Conservation (phyloP, 192 early-diverging fungal genomes). For the Coemansia sp. region DNA sequence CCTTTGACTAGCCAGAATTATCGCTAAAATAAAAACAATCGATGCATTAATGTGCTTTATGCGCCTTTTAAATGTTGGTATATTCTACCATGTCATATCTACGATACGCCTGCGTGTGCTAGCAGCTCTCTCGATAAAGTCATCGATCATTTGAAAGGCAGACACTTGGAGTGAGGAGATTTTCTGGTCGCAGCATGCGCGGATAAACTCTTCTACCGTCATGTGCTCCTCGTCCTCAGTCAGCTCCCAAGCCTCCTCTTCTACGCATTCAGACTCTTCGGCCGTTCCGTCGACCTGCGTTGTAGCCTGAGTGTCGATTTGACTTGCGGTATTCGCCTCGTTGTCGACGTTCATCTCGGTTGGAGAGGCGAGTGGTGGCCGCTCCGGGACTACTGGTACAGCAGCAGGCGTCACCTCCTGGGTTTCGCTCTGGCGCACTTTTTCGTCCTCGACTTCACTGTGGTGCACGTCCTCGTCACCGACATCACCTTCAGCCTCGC, state of each 20-base stretch:
- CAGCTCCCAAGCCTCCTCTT: conserved; percentile 35
- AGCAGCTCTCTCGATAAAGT: conserved; percentile 47
- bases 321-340: not conserved
- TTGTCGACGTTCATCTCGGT: conserved; percentile 23
- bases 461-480: not conserved
- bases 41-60: too few relatives aligned
- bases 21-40: too few relatives aligned
- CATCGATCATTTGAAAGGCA: conserved; percentile 44
- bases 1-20: too few relatives aligned
- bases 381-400: not conserved
- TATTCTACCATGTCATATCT: conserved; percentile 28
- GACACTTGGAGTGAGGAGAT: conserved; percentile 39
- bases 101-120: conserved; percentile 44
- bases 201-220: conserved; percentile 59
- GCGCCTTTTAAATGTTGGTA: too few relatives aligned
- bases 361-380: conserved; percentile 9
- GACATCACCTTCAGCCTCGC: not conserved
- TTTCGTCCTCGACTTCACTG: not conserved
- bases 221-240: conserved; percentile 43
- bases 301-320: conserved; percentile 16
- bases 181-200: conserved; percentile 45
- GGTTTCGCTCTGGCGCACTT: not conserved
- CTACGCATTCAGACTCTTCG: not conserved
- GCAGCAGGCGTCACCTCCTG: not conserved
- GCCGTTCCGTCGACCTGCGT: conserved; percentile 23